Evolutionary conservation across 129 eudicot genomes (phyloP).

Genomic region (Escallonia herrerae): DNA sequence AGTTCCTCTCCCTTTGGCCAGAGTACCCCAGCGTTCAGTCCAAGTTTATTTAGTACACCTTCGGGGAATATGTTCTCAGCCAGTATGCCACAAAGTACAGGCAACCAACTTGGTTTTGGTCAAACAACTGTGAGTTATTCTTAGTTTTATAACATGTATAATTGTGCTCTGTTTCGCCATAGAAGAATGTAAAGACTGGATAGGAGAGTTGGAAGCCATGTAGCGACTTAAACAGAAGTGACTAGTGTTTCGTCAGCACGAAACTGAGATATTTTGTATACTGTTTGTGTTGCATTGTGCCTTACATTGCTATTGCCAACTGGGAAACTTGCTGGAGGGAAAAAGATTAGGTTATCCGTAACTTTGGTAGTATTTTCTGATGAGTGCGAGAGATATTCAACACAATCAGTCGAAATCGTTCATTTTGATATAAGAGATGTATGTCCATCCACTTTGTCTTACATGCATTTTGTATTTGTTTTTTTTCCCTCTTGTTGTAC

Average conservation of each 20-base stretch:
- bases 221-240: neutral
- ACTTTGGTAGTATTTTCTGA: too few relatives aligned
- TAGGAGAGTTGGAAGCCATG: neutral
- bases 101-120: conserved; percentile 50
- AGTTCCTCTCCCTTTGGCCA: too few relatives aligned
- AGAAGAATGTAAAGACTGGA: neutral
- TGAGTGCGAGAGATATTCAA: too few relatives aligned
- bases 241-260: too few relatives aligned
- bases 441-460: neutral
- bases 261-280: neutral
- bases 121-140: conserved; percentile 69
- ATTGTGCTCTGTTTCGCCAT: neutral
- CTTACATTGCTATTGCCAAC: too few relatives aligned
- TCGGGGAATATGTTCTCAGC: conserved; percentile 56
- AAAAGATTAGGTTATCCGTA: too few relatives aligned
- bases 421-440: too few relatives aligned
- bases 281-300: too few relatives aligned
- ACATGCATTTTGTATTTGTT: neutral
- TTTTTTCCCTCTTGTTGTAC: conserved; percentile 3
- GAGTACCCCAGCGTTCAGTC: conserved; percentile 45
- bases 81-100: conserved; percentile 37
- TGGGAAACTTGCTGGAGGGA: too few relatives aligned
- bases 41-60: conserved; percentile 53
- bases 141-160: neutral
- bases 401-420: too few relatives aligned